phyloP scores from a whole-genome alignment of 2,329 filamentous ascomycete species.

The Venturia aucupariae region DNA sequence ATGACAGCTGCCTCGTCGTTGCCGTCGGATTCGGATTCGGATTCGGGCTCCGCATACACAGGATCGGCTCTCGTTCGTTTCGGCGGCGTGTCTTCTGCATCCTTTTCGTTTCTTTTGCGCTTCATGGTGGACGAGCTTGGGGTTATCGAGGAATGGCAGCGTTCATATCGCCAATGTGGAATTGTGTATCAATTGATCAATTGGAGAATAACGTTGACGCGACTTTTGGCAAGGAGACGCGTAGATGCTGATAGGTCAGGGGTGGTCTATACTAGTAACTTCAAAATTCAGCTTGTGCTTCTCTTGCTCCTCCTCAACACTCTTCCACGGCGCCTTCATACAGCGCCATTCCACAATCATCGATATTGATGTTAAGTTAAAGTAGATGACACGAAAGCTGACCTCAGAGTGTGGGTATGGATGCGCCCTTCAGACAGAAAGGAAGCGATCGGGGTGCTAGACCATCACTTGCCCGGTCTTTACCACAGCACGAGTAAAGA shows the following conservation, averaged over 20 bases:
- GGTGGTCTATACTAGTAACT: neutral
- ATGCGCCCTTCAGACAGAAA: no score
- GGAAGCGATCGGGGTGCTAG: no score
- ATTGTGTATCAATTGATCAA: neutral
- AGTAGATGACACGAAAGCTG: no score
- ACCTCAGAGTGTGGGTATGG: no score
- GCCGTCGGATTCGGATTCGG: neutral
- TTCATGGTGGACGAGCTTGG: neutral
- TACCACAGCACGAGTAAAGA: no score
- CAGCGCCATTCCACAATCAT: no score
- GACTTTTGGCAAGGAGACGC: neutral
- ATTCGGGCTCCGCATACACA: neutral
- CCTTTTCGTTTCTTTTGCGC: constrained; percentile 8
- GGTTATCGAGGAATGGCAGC: neutral
- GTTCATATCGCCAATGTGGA: neutral
- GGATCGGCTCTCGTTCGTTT: constrained; percentile 9
- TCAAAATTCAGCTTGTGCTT: neutral
- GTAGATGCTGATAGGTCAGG: neutral
- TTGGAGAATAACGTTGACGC: neutral
- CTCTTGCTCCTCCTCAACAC: no score
- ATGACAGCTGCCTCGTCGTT: neutral
- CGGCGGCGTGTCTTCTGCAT: constrained; percentile 6
- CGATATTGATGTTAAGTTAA: neutral
- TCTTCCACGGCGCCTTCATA: no score
- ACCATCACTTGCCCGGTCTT: no score